These are phyloP conservation scores for Cladosporium sp. DNA, from an alignment of 2,329 filamentous ascomycete species.

Conservation along the genomic window DNA sequence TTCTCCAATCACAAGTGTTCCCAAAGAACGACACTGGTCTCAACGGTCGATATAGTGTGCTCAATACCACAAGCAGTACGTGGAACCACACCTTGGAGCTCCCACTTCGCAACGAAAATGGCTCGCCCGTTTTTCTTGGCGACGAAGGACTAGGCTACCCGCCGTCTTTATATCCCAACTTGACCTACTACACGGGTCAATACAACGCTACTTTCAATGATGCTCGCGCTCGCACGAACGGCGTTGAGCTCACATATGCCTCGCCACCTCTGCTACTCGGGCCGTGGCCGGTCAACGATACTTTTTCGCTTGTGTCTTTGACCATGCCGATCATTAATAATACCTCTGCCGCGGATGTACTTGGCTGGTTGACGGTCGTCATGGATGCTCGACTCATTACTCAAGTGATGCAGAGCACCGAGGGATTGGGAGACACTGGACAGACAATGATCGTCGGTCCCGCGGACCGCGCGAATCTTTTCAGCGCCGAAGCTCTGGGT, in stretches of 20 bases:
- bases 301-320: constrained; percentile 72
- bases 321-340: constrained; percentile 75
- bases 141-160: constrained; percentile 66
- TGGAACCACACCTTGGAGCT: constrained; percentile 50
- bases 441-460: constrained; percentile 69
- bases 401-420: constrained; percentile 57
- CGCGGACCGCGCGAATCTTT: constrained; percentile 58
- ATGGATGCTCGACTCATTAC: constrained; percentile 62
- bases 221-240: constrained; percentile 40
- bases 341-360: constrained; percentile 55
- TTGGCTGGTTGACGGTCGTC: constrained; percentile 83
- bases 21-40: constrained; percentile 61
- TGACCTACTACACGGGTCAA: constrained; percentile 55
- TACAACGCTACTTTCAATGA: constrained; percentile 33
- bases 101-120: constrained; percentile 58
- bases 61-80: constrained; percentile 59
- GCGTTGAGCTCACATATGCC: constrained; percentile 22
- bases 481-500: constrained; percentile 20
- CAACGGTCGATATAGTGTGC: constrained; percentile 47
- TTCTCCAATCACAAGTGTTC: constrained; percentile 71
- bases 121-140: constrained; percentile 57
- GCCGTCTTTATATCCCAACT: constrained; percentile 68
- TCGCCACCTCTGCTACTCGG: constrained; percentile 66
- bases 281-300: constrained; percentile 66
- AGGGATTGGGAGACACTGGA: constrained; percentile 68